Evolutionary conservation across 140 eudicot species (phyloP).

Genomic region (Flaveria floridana): DNA sequence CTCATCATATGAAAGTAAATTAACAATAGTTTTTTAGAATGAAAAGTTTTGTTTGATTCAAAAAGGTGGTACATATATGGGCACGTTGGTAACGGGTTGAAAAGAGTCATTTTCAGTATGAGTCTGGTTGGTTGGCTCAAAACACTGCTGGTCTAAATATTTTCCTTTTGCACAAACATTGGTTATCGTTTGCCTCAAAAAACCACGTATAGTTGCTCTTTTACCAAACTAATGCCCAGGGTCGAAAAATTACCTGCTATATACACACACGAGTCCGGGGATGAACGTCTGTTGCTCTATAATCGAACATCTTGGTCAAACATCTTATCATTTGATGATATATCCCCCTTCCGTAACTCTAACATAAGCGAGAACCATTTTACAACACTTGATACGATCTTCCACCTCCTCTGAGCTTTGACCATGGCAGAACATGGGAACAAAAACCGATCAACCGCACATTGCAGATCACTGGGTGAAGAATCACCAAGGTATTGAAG

Average conservation of each 20-base stretch:
- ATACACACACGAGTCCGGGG: not conserved
- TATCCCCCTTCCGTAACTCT: slow-evolving; percentile 35
- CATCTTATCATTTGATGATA: slow-evolving; percentile 12
- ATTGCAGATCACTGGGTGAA: slow-evolving; percentile 42
- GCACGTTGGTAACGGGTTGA: not conserved
- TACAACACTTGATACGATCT: slow-evolving; percentile 45
- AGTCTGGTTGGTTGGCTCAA: not conserved
- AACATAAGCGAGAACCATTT: slow-evolving; percentile 46
- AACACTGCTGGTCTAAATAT: no score
- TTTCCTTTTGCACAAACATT: no score
- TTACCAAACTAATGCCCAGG: not conserved
- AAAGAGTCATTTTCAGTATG: not conserved
- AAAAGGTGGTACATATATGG: not conserved
- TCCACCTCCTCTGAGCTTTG: slow-evolving; percentile 56
- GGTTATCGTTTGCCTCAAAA: not conserved
- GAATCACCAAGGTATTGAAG: slow-evolving; percentile 49
- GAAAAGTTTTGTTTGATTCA: not conserved
- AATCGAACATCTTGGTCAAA: slow-evolving; percentile 20
- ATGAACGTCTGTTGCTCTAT: slow-evolving; percentile 23
- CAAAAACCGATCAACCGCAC: slow-evolving; percentile 47
- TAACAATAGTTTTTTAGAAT: not conserved
- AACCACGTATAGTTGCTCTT: not conserved
- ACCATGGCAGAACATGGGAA: slow-evolving; percentile 42
- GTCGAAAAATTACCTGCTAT: slow-evolving; percentile 1
- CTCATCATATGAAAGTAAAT: not conserved